Base-by-base conservation (phyloP, 148 eudicot genomes). In the Persicaria maculosa region DNA sequence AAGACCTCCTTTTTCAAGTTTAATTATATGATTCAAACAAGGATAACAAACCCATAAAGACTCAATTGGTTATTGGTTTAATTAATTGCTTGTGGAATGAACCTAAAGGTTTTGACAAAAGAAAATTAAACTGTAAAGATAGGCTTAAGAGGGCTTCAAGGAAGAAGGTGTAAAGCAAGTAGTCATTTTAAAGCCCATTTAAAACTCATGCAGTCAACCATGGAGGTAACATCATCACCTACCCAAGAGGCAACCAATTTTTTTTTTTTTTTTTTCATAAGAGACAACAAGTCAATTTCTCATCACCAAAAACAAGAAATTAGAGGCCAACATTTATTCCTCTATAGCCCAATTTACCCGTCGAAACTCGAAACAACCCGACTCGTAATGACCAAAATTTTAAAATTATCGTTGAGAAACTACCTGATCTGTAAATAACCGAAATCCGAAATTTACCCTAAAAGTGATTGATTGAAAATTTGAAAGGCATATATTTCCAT, bases 281-380 rank as follows among this genome's bases (percentile, higher is more conserved):
- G 3, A 43, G 70, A 65, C 70, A 36, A 40, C 0, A 65, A 65
- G 70, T 65, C 70, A 40, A 65, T 65, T 65, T 58, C 15, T 17
- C 70, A 65, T 65, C 70, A 65, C 70, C 70, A 65, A 43, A 59
- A 14, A 65, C 70, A 65, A 65, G 70, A 65, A 45, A 43, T 65
- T 40, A 65, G 14, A 3, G 43, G n/a, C 70, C 46, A 65, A 40
- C 70, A 15, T 36, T 65, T 58, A 62, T 12, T 62, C 45, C 11
- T 36, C 68, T 5, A 36, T 16, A 31, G 1, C 4, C 40, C 0
- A 22, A 6, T 7, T 20, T 2, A 59, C 61, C 5, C 61, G 7
- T 16, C 19, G 7, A 54, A 54, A 31, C 3, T 31, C 40, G 40
- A 31, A 31, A 0, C 3, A 31, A 15, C 20, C 14, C 6, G 57